Percentiles rank a stretch among this genome's conserved stretches.
phyloP scores from a whole-genome alignment of 257 asterid genomes.

The Salvia splendens region DNA sequence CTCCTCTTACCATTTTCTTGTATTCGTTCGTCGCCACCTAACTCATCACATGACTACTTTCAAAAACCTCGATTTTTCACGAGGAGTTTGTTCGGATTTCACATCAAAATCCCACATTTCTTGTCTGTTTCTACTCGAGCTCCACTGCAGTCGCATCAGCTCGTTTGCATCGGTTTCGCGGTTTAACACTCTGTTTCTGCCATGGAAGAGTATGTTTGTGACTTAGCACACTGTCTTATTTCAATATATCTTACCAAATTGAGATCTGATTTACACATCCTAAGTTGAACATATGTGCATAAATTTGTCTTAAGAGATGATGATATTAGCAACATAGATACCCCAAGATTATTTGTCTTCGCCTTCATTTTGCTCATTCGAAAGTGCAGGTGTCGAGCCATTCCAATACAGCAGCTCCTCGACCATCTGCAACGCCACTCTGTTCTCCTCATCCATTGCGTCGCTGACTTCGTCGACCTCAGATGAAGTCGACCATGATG shows the following conservation, averaged over 20 bases:
- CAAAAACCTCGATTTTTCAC: background rate
- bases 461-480: conserved; percentile 30
- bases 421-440: conserved; percentile 81
- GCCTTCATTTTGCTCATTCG: conserved; percentile 22
- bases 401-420: conserved; percentile 74
- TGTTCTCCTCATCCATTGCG: conserved; percentile 63
- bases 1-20: conserved; percentile 1
- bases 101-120: background rate
- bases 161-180: background rate
- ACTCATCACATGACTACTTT: conserved; percentile 15
- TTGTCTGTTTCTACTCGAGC: background rate
- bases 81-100: conserved; percentile 1
- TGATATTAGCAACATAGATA: background rate
- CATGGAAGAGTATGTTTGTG: background rate
- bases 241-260: conserved; percentile 3
- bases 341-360: background rate
- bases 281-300: conserved; percentile 2
- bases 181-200: background rate
- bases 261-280: background rate
- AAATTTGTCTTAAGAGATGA: background rate
- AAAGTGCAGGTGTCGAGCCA: conserved; percentile 36
- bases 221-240: conserved; percentile 19
- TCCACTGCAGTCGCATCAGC: background rate
- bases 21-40: conserved; percentile 1
- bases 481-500: conserved; percentile 28